These are phyloP conservation scores for Amborella trichopoda DNA, from an alignment of 164 flowering plant genomes.

Conservation along the genomic window DNA sequence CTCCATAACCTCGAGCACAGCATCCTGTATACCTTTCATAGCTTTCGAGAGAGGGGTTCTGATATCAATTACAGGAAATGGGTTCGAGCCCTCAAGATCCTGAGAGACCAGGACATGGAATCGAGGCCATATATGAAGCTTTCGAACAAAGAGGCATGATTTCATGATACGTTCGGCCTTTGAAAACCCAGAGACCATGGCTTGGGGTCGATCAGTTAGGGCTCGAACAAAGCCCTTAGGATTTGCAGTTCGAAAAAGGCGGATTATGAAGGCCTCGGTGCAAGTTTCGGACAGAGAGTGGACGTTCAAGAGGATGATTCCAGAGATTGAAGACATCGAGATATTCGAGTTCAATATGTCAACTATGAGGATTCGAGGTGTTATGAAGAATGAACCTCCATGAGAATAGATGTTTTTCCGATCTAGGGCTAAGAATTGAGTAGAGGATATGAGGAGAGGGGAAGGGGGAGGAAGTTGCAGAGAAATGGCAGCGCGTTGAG, in stretches of 20 bases:
- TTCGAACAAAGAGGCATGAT: slow-evolving; percentile 36
- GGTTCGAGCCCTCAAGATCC: slow-evolving; percentile 62
- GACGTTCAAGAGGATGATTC: slow-evolving; percentile 52
- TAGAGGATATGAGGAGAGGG: slow-evolving; percentile 47
- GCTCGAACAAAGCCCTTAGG: slow-evolving; percentile 42
- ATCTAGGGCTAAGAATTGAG: slow-evolving; percentile 50
- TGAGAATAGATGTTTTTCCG: slow-evolving; percentile 73
- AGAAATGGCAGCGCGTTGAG: slow-evolving; percentile 34
- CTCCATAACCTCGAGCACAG: slow-evolving; percentile 83
- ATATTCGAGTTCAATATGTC: slow-evolving; percentile 52
- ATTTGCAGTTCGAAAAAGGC: slow-evolving; percentile 44
- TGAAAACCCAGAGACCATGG: slow-evolving; percentile 80
- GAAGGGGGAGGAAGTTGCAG: slow-evolving; percentile 5
- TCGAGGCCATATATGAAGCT: slow-evolving; percentile 84
- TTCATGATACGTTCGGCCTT: slow-evolving; percentile 79
- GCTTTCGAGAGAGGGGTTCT: slow-evolving; percentile 45
- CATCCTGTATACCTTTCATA: slow-evolving; percentile 88
- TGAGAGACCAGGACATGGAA: slow-evolving; percentile 87
- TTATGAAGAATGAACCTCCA: slow-evolving; percentile 48
- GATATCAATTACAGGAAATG: slow-evolving; percentile 76
- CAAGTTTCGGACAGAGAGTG: slow-evolving; percentile 69
- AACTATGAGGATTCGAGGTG: slow-evolving; percentile 83
- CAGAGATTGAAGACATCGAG: slow-evolving; percentile 49
- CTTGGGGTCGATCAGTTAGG: slow-evolving; percentile 61
- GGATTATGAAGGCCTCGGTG: slow-evolving; percentile 77